Base-by-base conservation (phyloP, 2,329 filamentous ascomycete genomes). In the Alternaria sp. region DNA sequence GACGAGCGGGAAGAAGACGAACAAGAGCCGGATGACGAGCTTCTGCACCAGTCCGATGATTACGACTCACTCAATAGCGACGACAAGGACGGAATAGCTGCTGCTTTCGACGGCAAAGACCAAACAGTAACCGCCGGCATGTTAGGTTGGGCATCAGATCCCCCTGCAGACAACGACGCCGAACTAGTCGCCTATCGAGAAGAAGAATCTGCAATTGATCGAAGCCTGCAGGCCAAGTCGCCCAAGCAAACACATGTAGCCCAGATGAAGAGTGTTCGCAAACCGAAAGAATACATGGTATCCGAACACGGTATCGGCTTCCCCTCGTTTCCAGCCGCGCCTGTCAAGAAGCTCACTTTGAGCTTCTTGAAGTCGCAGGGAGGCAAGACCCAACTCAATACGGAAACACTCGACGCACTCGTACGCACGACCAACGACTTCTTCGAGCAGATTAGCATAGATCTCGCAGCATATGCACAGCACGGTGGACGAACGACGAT, bases 401-500 rank as follows among this genome's bases (percentile, higher is more conserved):
- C 91, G 49, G 92, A 96, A 55, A 90, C 91, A 2, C 82, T 97
- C 40, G 86, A 87, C 28, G 90, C 90, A 5, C 88, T 97, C 57
- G 89, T 90, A 73, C 90, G 93, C 76, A 92, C 93, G 1, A 92
- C 92, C 3, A 92, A 96, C 65, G 96, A 93, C 91, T 97, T 93
- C 79, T 97, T 97, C 77, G 93, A 96, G 80, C 93, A 97, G 79
- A 83, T 92, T 3, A 89, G 91, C 51, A 91, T 93, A 64, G 93
- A 97, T 75, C 81, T 97, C 58, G 87, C 88, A 12, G 90, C 89
- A 3, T 97, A 94, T 78, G 91, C 93, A 17, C 86, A 88, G 64
- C 93, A 97, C 78, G 93, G 91, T 6, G 90, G 91, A 30, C 88
- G 93, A 30, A 96, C 91, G 79, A 93, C 89, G 3, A 93, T 97